A percentile compares a stretch with the other conserved stretches of the same genome.
Conservation (phyloP, 2,329 filamentous ascomycete species). For the Sclerotinia trifoliorum region DNA sequence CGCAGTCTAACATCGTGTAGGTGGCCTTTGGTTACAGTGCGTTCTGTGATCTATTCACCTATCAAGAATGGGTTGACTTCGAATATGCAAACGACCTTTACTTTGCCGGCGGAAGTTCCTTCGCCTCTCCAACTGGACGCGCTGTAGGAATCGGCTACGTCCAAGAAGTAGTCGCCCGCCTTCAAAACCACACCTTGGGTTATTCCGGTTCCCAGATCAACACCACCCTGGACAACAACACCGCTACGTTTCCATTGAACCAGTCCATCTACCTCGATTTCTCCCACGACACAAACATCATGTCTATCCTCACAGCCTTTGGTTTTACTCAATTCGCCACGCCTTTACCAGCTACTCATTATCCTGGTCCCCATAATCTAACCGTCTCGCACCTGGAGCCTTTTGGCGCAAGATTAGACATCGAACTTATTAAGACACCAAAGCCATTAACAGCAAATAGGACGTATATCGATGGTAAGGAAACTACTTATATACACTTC, state of each 20-base stretch:
- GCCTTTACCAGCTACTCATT: conserved; percentile 54
- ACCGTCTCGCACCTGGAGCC: conserved; percentile 67
- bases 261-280: conserved; percentile 77
- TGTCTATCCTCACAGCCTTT: conserved; percentile 68
- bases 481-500: conserved; percentile 72
- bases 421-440: conserved; percentile 70
- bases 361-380: conserved; percentile 60
- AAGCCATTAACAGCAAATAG: conserved; percentile 58
- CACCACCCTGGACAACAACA: conserved; percentile 66
- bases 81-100: conserved; percentile 68
- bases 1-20: conserved; percentile 33
- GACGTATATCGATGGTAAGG: conserved; percentile 46
- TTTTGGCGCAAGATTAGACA: conserved; percentile 70
- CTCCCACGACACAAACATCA: conserved; percentile 73
- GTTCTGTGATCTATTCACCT: conserved; percentile 74
- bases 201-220: conserved; percentile 63
- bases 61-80: conserved; percentile 70
- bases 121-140: conserved; percentile 45
- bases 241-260: conserved; percentile 68
- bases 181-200: conserved; percentile 63
- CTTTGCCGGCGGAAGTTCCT: conserved; percentile 54
- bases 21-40: conserved; percentile 72
- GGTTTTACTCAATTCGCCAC: conserved; percentile 67
- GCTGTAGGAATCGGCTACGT: conserved; percentile 74
- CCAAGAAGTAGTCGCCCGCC: conserved; percentile 68